Evolutionary conservation across 2,329 filamentous ascomycete species (phyloP), one percentile per base, ranked within the genome.

Genomic region (Colletotrichum sp.): DNA sequence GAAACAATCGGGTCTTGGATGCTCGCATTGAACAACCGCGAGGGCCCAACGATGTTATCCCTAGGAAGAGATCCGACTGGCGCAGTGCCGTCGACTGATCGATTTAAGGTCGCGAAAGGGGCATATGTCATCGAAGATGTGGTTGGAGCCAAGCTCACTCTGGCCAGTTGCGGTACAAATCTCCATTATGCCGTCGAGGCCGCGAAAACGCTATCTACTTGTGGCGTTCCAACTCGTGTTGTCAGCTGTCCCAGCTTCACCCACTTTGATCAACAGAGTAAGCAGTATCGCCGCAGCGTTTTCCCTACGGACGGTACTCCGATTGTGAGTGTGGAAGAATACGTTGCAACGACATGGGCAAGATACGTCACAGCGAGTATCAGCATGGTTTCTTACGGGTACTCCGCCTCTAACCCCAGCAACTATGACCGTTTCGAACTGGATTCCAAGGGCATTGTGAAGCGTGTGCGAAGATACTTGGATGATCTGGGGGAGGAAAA

Each of bases 351-450:
- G 9, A 85, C 85, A 3, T 90, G 88, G 88, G 88, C 89, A 75
- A 78, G 87, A 18, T 90, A 89, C 74, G 87, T 85, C 0, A 87
- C 89, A 77, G 63, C 63, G 10, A 66, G 63, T 39, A 66, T 66
- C 24, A 85, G 85, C 24, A 86, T 90, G 83, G 86, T 84, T 63
- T 80, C 81, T 0, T 90, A 87, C 69, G 88, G 88, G 0, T 88
- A 89, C 78, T 88, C 86, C 10, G 80, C 89, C 52, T 87, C 87
- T 0, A 85, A 87, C 18, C 83, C 85, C 68, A 85, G 84, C 26
- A 87, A 87, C 13, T 89, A 90, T 76, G 84, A 86, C 57, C 82
- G 86, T 32, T 90, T 90, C 77, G 86, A 87, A 3, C 87, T 87
- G 66, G 85, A 88, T 72, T 80, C 81, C 1, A 80, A 84, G 52